Conservation (phyloP, 257 asterid species). For the Cinchona pubescens region DNA sequence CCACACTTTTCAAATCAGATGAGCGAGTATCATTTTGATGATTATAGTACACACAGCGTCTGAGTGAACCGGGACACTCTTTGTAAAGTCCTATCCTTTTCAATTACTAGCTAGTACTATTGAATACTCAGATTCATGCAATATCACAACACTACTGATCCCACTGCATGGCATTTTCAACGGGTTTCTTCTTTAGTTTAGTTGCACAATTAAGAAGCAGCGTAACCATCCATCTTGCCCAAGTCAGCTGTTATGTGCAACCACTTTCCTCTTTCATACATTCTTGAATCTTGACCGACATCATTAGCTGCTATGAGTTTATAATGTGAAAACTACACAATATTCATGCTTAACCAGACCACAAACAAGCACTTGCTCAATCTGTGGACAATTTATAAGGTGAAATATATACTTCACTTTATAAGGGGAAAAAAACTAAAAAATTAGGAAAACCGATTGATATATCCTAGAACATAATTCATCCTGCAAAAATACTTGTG, state of each 20-base stretch:
- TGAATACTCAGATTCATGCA: neutral
- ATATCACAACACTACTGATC: neutral
- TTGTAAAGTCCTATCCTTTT: neutral
- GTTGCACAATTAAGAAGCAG: no score
- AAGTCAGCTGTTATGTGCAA: neutral
- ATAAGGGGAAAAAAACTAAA: slow-evolving; percentile 1
- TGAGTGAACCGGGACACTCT: no score
- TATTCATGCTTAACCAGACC: no score
- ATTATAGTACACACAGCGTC: no score
- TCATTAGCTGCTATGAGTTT: no score
- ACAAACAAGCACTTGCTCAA: no score
- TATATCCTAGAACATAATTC: slow-evolving; percentile 18
- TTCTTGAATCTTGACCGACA: no score
- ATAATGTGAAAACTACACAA: no score
- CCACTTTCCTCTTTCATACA: neutral
- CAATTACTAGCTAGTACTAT: neutral
- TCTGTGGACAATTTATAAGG: neutral
- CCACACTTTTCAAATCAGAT: neutral
- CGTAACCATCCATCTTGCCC: neutral
- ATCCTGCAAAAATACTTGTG: slow-evolving; percentile 22
- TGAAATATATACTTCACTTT: neutral
- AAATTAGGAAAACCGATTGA: neutral
- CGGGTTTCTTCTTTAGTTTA: neutral
- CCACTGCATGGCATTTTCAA: slow-evolving; percentile 12
- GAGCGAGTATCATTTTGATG: neutral